Percentiles rank a stretch among this genome's conserved stretches.
These are phyloP conservation scores for Cutaneotrichosporon curvatum DNA, from an alignment of 1,284 basidiomycete genomes.

Conservation along the genomic window DNA sequence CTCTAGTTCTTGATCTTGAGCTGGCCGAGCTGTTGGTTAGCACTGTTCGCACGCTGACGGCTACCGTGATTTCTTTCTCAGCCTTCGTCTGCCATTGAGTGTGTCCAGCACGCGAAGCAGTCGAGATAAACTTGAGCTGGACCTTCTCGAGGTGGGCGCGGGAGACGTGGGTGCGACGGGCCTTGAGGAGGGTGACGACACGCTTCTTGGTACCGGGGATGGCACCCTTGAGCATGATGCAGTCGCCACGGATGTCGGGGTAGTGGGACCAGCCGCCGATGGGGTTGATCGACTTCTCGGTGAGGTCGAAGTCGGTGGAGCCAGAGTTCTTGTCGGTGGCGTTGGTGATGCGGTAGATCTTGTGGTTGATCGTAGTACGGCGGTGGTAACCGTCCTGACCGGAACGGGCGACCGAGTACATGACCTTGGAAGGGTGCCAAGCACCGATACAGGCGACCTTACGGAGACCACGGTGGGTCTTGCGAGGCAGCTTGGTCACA, in stretches of 20 bases:
- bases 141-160: constrained; percentile 72
- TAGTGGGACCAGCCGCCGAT: constrained; percentile 98
- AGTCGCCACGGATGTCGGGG: constrained; percentile 98
- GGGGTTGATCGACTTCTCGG: constrained; percentile 92
- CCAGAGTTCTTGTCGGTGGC: constrained; percentile 77
- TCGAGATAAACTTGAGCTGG: constrained; percentile 73
- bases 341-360: constrained; percentile 87
- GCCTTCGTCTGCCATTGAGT: constrained; percentile 76
- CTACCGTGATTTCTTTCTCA: too few species aligned
- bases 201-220: constrained; percentile 96
- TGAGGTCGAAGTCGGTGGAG: constrained; percentile 87
- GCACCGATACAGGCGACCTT: constrained; percentile 99
- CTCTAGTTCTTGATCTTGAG: constrained; percentile 46
- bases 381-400: constrained; percentile 99
- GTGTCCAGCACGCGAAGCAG: constrained; percentile 55
- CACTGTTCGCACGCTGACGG: too few species aligned
- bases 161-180: constrained; percentile 37
- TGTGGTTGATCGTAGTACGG: constrained; percentile 80
- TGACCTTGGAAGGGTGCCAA: constrained; percentile 98
- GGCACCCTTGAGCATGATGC: constrained; percentile 89
- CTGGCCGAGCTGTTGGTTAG: constrained; percentile 83
- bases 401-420: constrained; percentile 99
- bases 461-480: constrained; percentile 99
- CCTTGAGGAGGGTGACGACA: constrained; percentile 51
- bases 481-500: constrained; percentile 91